phyloP scores from a whole-genome alignment of 768 basidiomycete species.

The Suillus lakei region DNA sequence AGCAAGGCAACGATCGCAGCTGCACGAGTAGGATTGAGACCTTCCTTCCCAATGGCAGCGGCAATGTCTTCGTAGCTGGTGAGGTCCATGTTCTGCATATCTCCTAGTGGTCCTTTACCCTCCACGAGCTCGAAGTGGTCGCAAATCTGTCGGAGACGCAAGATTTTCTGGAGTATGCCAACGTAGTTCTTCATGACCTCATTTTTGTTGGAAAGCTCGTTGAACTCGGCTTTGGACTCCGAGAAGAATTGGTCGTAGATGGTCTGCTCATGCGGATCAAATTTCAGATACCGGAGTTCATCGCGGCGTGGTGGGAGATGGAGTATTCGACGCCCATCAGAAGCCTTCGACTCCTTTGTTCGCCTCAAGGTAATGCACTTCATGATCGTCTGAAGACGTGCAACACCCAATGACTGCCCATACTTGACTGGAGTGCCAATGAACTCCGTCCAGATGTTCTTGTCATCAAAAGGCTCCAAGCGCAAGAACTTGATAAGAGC shows the following conservation, averaged over 20 bases:
- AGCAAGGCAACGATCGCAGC: conserved; percentile 84
- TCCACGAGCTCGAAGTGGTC: conserved; percentile 92
- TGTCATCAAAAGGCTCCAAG: conserved; percentile 90
- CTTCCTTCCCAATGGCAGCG: conserved; percentile 75
- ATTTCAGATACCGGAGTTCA: conserved; percentile 82
- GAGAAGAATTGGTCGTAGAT: conserved; percentile 90
- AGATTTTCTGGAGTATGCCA: conserved; percentile 93
- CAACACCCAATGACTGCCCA: conserved; percentile 87
- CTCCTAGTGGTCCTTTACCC: conserved; percentile 58
- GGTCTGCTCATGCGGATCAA: conserved; percentile 78
- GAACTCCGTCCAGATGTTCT: conserved; percentile 89
- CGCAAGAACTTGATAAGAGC: conserved; percentile 97
- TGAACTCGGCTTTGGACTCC: conserved; percentile 92
- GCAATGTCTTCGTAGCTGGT: conserved; percentile 78
- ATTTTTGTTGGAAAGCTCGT: conserved; percentile 83
- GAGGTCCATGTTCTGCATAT: conserved; percentile 50
- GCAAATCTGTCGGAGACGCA: conserved; percentile 96
- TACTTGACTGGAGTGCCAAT: conserved; percentile 94
- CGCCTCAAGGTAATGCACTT: conserved; percentile 94
- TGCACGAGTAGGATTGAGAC: conserved; percentile 76
- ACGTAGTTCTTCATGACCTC: conserved; percentile 99
- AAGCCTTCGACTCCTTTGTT: conserved; percentile 87
- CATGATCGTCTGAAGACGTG: conserved; percentile 96
- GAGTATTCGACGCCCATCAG: conserved; percentile 85
- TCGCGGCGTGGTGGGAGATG: conserved; percentile 90